phyloP scores from a whole-genome alignment of 2,329 filamentous ascomycete species.

The Thyridium curvatum region DNA sequence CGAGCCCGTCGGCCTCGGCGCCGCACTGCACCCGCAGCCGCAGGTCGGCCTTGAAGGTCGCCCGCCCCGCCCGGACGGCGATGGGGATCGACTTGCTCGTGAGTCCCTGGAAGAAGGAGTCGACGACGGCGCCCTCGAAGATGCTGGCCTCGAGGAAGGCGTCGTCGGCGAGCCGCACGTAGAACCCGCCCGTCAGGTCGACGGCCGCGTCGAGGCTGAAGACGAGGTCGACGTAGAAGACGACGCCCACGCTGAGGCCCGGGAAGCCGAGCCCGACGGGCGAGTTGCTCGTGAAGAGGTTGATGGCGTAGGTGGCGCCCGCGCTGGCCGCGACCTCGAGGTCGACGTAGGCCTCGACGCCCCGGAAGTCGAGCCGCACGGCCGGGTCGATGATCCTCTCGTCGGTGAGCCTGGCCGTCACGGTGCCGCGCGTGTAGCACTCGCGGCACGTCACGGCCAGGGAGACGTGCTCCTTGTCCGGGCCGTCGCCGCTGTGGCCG shows the following conservation, averaged over 20 bases:
- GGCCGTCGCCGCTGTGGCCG: conserved; percentile 1
- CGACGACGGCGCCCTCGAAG: conserved; percentile 35
- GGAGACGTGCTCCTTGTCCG: conserved; percentile 9
- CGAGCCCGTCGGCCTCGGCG: conserved; percentile 23
- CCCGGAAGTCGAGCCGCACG: conserved; percentile 38
- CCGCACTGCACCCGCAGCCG: conserved; percentile 43
- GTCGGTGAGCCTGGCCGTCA: conserved; percentile 35
- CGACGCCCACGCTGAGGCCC: conserved; percentile 35
- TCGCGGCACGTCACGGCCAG: conserved; percentile 34
- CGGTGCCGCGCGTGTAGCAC: conserved; percentile 44
- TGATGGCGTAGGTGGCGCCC: conserved; percentile 42
- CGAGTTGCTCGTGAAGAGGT: conserved; percentile 38
- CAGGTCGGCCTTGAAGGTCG: conserved; percentile 40
- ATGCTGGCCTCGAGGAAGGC: conserved; percentile 33
- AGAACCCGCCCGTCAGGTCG: conserved; percentile 45
- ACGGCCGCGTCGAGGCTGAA: conserved; percentile 39
- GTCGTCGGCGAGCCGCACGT: conserved; percentile 42
- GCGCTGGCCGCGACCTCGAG: conserved; percentile 42
- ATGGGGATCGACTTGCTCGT: conserved; percentile 40
- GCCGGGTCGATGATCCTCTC: conserved; percentile 30
- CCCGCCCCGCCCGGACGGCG: conserved; percentile 37
- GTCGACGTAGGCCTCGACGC: conserved; percentile 45
- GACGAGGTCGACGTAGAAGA: conserved; percentile 46
- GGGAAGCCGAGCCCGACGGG: conserved; percentile 35
- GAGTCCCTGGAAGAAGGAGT: conserved; percentile 36